phyloP scores from a whole-genome alignment of 2,329 filamentous ascomycete species.

The Penicillium italicum region DNA sequence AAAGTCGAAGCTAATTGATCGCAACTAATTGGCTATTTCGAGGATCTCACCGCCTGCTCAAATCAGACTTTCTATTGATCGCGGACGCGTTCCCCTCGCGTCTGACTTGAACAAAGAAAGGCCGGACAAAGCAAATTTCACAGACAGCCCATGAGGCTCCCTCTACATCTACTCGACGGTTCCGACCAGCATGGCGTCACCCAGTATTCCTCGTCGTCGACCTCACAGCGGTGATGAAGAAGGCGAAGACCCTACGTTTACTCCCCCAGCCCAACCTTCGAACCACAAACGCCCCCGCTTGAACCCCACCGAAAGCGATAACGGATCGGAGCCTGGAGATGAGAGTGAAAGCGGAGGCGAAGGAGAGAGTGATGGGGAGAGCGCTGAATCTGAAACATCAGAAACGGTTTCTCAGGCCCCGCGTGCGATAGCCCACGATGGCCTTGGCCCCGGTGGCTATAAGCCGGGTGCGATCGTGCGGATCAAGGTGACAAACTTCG shows the following conservation, averaged over 20 bases:
- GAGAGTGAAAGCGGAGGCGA: not conserved
- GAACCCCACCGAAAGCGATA: constrained; percentile 21
- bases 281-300: constrained; percentile 35
- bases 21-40: constrained; percentile 11
- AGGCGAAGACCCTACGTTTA: constrained; percentile 17
- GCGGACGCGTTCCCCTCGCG: constrained; percentile 27
- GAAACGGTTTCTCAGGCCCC: not conserved
- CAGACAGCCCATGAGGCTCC: constrained; percentile 5
- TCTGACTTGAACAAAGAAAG: constrained; percentile 10
- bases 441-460: constrained; percentile 23
- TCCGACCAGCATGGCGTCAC: constrained; percentile 27
- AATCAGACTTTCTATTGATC: constrained; percentile 19
- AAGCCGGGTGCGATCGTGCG: constrained; percentile 79
- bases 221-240: constrained; percentile 29
- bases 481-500: constrained; percentile 82
- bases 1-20: constrained; percentile 1
- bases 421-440: constrained; percentile 8
- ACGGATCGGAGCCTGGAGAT: constrained; percentile 9
- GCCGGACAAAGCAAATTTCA: not conserved
- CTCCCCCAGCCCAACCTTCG: constrained; percentile 25
- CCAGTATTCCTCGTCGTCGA: constrained; percentile 29
- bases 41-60: constrained; percentile 25
- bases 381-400: not conserved
- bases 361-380: constrained; percentile 5
- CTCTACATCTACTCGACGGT: not conserved